Conservation (phyloP, 257 asterid genomes). For the Solanum chiquidenum region DNA sequence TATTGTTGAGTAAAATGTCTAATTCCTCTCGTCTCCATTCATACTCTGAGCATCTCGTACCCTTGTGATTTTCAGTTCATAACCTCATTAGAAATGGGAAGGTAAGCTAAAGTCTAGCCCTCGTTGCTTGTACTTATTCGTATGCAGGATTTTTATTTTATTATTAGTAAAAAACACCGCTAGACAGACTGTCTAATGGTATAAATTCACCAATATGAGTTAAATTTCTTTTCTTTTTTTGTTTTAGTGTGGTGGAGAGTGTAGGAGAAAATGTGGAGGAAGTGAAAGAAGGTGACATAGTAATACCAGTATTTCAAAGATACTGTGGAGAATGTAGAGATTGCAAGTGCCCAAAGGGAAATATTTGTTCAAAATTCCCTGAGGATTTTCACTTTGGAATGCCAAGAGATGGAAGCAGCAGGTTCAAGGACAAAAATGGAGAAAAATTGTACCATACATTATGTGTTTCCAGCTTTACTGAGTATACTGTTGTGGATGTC, state of each 20-base stretch:
- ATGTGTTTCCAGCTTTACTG: constrained; percentile 17
- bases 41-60: not conserved
- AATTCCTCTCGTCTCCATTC: not conserved
- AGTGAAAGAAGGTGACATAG: constrained; percentile 25
- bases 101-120: too few species aligned
- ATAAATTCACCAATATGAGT: not conserved
- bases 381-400: constrained; percentile 8
- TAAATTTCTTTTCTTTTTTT: not conserved
- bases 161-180: too few species aligned
- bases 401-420: constrained; percentile 31
- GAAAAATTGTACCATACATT: constrained; percentile 15
- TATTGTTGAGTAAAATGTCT: not conserved
- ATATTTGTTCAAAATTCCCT: constrained; percentile 23
- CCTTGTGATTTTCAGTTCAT: not conserved
- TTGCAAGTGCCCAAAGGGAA: constrained; percentile 17
- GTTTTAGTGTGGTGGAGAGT: constrained; percentile 29
- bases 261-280: constrained; percentile 38
- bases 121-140: too few species aligned
- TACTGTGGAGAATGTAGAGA: constrained; percentile 34
- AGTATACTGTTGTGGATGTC: constrained; percentile 35
- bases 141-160: too few species aligned
- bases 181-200: too few species aligned
- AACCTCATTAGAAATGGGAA: too few species aligned
- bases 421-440: constrained; percentile 26
- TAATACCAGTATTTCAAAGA: constrained; percentile 23